Evolutionary conservation across 441 rosid species (phyloP).

Genomic region (Eruca vesicaria): DNA sequence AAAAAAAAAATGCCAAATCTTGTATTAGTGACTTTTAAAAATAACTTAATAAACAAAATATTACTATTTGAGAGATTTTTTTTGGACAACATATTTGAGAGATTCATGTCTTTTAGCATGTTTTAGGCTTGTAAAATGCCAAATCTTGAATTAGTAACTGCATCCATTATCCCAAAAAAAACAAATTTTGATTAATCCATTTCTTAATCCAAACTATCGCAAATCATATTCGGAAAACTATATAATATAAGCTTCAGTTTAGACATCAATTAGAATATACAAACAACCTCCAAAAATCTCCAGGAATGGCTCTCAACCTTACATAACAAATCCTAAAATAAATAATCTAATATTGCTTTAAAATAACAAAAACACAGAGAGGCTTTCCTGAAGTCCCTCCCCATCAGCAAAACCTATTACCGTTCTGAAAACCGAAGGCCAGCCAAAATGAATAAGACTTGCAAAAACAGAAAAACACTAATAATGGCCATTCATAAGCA

Average conservation of each 20-base stretch:
- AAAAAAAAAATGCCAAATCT: too few species aligned
- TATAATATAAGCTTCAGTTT: constrained; percentile 8
- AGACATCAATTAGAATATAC: constrained; percentile 1
- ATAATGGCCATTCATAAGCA: constrained; percentile 33
- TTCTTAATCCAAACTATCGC: background rate
- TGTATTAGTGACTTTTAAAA: too few species aligned
- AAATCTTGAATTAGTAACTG: too few species aligned
- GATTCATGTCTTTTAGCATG: too few species aligned
- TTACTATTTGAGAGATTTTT: too few species aligned
- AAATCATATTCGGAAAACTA: background rate
- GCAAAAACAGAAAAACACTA: constrained; percentile 27
- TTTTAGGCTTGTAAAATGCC: too few species aligned
- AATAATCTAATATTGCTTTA: constrained; percentile 16
- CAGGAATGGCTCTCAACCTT: constrained; percentile 51
- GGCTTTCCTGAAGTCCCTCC: constrained; percentile 51
- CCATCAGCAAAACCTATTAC: constrained; percentile 37
- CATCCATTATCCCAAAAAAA: too few species aligned
- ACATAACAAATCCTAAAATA: constrained; percentile 28
- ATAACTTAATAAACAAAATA: too few species aligned
- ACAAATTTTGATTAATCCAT: too few species aligned
- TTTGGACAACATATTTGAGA: too few species aligned
- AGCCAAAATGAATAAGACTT: constrained; percentile 40
- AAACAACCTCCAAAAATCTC: constrained; percentile 17
- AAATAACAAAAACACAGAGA: constrained; percentile 24
- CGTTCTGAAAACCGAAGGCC: constrained; percentile 23